Base-by-base conservation (phyloP, 2,329 filamentous ascomycete genomes). In the Hypoxylon sp. region DNA sequence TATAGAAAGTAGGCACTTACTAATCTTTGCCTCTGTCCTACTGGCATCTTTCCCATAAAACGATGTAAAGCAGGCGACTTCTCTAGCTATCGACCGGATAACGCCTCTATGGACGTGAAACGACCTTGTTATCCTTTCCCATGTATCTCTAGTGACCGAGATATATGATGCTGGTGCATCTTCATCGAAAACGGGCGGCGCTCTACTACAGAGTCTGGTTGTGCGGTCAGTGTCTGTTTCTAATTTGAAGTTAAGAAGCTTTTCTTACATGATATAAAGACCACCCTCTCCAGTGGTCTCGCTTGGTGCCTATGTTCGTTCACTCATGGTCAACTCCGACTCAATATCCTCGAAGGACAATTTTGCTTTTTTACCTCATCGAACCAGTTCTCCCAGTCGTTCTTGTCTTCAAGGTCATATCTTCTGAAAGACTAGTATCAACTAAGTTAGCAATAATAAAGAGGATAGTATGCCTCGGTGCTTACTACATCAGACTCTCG, bases 61-160 rank as follows among this genome's bases (percentile, higher is more conserved):
- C 4, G 51, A 55, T 7, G 51, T 42, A 19, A 58, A 27, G 32
- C 29, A 55, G 36, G 43, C 21, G 9, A 43, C 43, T 11, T 38
- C 15, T 26, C 55, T 51, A 7, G 47, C 21, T 52, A 58, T 51
- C 2, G 47, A 21, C n/a, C 55, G 35, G 1, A 25, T 52, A 9
- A 58, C 52, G 27, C 26, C 23, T 31, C 51, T 46, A 43, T 55
- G 47, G 26, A 58, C 20, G 15, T 52, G 47, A 15, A 58, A 51
- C 9, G n/a, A 35, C n/a, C 40, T 51, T 9, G 43, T 51, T 26
- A 59, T 25, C 13, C 46, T 54, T 11, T 57, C 36, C 57, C 57
- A 59, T 29, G 50, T 52, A 29, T 44, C 43, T 26, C 43, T 54
- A 3, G 48, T 42, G 7, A 57, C 31, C 5, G 57, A 51, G 11